Conservation (phyloP, 345 rosid species). For the Brassica napus region Da-Ae NC_063452.1:63473501-63474000, state of each 20-base stretch:
- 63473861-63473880: neutral
- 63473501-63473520: constrained; percentile 30
- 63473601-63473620: constrained; percentile 47
- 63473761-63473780: constrained; percentile 28
- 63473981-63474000: no score
- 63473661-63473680: constrained; percentile 50
- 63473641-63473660: constrained; percentile 44
- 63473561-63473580: constrained; percentile 33
- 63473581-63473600: constrained; percentile 33
- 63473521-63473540: constrained; percentile 39
- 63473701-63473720: constrained; percentile 41
- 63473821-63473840: neutral
- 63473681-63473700: constrained; percentile 48
- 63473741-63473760: constrained; percentile 23
- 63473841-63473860: no score
- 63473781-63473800: neutral
- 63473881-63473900: neutral
- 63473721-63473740: constrained; percentile 35
- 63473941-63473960: no score
- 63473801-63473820: neutral
- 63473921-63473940: no score
- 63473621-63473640: constrained; percentile 44
- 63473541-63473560: constrained; percentile 36
- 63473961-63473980: no score
- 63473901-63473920: no score